Conservation (phyloP, 805 yeast genomes). For the Candida corydali region DNA sequence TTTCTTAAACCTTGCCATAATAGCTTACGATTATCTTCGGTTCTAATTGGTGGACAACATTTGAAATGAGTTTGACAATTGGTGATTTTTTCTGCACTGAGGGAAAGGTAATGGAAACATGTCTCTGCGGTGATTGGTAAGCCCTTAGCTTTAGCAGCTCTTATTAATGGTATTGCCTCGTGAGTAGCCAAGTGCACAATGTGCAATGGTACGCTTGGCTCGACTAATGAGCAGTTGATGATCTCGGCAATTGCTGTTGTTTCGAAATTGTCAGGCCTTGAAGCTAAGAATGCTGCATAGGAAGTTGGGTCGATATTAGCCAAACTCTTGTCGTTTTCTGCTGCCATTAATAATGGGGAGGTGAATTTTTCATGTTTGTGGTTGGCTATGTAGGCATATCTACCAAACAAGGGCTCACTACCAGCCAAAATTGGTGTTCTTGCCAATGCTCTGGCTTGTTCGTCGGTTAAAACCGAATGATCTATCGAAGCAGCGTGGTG, state of each 20-base stretch:
- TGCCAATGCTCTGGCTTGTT: constrained; percentile 52
- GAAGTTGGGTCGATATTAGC: constrained; percentile 53
- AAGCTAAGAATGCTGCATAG: constrained; percentile 70
- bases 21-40: constrained; percentile 61
- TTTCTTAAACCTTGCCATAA: constrained; percentile 76
- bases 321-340: constrained; percentile 35
- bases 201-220: constrained; percentile 69
- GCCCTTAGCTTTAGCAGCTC: constrained; percentile 54
- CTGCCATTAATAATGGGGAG: constrained; percentile 33
- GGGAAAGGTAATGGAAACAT: constrained; percentile 85
- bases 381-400: constrained; percentile 37
- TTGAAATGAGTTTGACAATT: constrained; percentile 79
- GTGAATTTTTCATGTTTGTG: constrained; percentile 7
- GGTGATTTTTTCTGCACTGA: constrained; percentile 74
- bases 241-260: constrained; percentile 76
- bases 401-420: constrained; percentile 56
- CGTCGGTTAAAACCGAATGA: constrained; percentile 38
- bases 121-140: constrained; percentile 83
- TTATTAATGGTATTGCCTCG: constrained; percentile 72
- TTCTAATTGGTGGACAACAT: constrained; percentile 93
- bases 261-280: constrained; percentile 87
- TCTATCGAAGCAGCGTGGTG: constrained; percentile 29
- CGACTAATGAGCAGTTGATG: constrained; percentile 53
- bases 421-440: constrained; percentile 53
- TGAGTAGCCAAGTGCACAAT: constrained; percentile 88